phyloP scores from a whole-genome alignment of 2,329 filamentous ascomycete species.

The Penicillium paneum region DNA sequence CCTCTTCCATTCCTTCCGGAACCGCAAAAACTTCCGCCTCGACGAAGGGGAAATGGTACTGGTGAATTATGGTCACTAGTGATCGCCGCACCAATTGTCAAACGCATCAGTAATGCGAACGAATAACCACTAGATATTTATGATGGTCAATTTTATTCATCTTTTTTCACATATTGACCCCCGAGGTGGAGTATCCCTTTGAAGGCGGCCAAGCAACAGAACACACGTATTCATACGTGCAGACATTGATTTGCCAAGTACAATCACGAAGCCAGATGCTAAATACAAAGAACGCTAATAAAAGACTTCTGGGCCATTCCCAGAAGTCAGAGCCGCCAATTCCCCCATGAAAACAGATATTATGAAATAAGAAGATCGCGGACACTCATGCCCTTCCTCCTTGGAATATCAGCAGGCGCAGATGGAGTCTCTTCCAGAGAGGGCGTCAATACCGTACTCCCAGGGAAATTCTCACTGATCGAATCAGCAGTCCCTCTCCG shows the following conservation, averaged over 20 bases:
- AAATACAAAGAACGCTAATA: not conserved
- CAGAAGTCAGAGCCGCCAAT: not conserved
- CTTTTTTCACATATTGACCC: not conserved
- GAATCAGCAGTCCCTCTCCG: conserved; percentile 53
- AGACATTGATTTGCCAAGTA: not conserved
- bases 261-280: not conserved
- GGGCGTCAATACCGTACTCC: not conserved
- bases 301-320: not conserved
- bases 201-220: not conserved
- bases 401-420: conserved; percentile 21
- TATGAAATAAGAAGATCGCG: conserved; percentile 54
- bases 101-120: too few relatives aligned
- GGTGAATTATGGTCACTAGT: too few relatives aligned
- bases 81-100: too few relatives aligned
- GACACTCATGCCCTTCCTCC: conserved; percentile 53
- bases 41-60: not conserved
- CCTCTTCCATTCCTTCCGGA: not conserved
- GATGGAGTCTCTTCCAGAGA: conserved; percentile 4
- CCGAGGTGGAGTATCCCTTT: not conserved
- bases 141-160: not conserved
- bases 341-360: not conserved
- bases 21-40: not conserved
- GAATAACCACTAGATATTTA: not conserved
- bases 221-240: not conserved
- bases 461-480: conserved; percentile 23